Evolutionary conservation across 345 rosid genomes (phyloP), one percentile per base, ranked within the genome.

Genomic region (Dovyalis caffra): DNA sequence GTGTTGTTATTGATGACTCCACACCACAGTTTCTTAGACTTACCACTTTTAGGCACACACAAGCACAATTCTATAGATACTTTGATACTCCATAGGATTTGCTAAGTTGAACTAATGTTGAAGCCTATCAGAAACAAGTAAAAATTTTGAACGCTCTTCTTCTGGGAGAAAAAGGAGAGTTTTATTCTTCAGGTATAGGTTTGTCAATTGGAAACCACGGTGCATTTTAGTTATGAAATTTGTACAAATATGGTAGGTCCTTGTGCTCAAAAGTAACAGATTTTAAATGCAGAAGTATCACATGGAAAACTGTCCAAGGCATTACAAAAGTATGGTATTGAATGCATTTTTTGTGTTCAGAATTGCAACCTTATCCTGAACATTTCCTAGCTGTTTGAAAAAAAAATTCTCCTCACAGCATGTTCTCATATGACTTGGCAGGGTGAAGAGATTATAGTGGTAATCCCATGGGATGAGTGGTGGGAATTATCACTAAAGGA

Each of bases 391-490:
- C 40, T 66, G 29, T 16, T 56, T 25, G 16, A n/a, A 45, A 47
- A 47, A 28, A 21, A n/a, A 2, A 18, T 56, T 35, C 49, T 73
- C 20, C 63, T 80, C 9, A 68, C 62, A 35, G 31, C 65, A 64
- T 23, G 29, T 64, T 49, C 31, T 64, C 51, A 35, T 70, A 37
- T 72, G 75, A 69, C 60, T 71, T 81, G 78, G 35, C 84, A 95
- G 98, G 99, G 97, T 75, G 99, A 95, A 89, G 97, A 93, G 81
- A 87, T 89, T 69, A 93, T 93, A 69, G 98, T 87, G 72, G 86
- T 93, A 66, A 86, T 95, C 71, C 89, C 91, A 66, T 95, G 99
- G 99, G 94, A 93, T 74, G 98, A 95, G 78, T 95, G 97, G 99
- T 95, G 98, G 99, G 92, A 87, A 58, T 71, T 93, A 64, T 82